Evolutionary conservation across 2,329 filamentous ascomycete species (phyloP), one percentile per base, ranked within the genome.

Genomic region (Fusarium newnesense): DNA sequence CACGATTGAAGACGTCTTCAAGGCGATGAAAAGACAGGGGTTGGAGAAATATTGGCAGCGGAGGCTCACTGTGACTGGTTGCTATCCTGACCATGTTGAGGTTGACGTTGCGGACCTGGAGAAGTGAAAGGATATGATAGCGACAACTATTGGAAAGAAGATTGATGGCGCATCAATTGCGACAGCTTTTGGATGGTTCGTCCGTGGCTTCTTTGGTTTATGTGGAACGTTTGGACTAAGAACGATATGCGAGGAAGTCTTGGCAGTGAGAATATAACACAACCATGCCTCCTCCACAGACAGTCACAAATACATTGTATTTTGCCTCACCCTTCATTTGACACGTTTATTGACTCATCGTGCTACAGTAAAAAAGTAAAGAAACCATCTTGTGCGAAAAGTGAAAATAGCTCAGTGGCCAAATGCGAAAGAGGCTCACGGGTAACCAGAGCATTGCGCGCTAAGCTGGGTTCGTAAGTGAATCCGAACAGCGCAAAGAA

Each of bases 221-320:
- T 4, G 24, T 24, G 4, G 4, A 24, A 24, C 24, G 24, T 24
- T 24, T 24, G 24, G 24, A 24, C 24, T 4, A 24, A 16, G 28
- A 11, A n/a, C 13, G 19, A 6, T 16, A 8, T 15, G 9, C 1
- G 28, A 30, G 9, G 19, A 7, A n/a, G 7, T 49, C 9, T 11
- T 11, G 13, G 10, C 5, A 18, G 5, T n/a, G 21, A 18, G 15
- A 4, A 13, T 9, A n/a, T 7, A 28, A 32, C 10, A 7, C 30
- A 30, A 30, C 30, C 7, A 30, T 30, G 30, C 30, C 11, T 30
- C 3, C 30, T 8, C 30, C 30, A 30, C 28, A 26, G 26, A 26
- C n/a, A 24, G 0, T n/a, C 21, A 32, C 15, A 0, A 11, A 0
- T 4, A n/a, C 19, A 0, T n/a, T 4, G 15, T 4, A 26, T 15